Conservation (phyloP, 2,329 filamentous ascomycete species). For the Trichoderma cornu-damae region DNA sequence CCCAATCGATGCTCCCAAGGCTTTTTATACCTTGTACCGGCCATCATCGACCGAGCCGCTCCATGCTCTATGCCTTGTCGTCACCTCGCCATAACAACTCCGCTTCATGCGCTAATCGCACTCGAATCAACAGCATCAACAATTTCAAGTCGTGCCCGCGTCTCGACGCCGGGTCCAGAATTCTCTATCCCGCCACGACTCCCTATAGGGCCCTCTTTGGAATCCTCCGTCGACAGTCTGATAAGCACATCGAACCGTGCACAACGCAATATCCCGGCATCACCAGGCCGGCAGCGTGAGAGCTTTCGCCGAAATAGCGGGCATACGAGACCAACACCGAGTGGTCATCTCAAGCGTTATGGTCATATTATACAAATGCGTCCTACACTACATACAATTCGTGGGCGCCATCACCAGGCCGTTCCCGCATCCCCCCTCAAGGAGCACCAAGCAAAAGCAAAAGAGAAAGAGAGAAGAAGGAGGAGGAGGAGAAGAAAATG, state of each 20-base stretch:
- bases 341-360: conserved; percentile 1
- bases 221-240: too few relatives aligned
- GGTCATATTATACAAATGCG: conserved; percentile 25
- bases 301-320: too few relatives aligned
- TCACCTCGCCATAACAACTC: not conserved
- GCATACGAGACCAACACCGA: not conserved
- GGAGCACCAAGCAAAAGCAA: conserved; percentile 12
- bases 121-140: not conserved
- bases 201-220: too few relatives aligned
- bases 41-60: too few relatives aligned
- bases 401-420: conserved; percentile 17
- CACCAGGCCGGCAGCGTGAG: too few relatives aligned
- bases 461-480: too few relatives aligned
- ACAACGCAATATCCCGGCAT: not conserved
- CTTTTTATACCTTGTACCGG: not conserved
- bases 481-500: too few relatives aligned
- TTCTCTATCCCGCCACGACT: too few relatives aligned
- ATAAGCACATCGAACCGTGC: too few relatives aligned
- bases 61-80: not conserved
- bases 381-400: conserved; percentile 21
- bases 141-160: too few relatives aligned
- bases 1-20: not conserved
- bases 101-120: not conserved
- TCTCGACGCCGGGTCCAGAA: too few relatives aligned
- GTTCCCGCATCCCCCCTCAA: conserved; percentile 1